Evolutionary conservation across 2,329 filamentous ascomycete genomes (phyloP), one percentile per base, ranked within the genome.

Genomic region (Laburnicola sp.): DNA sequence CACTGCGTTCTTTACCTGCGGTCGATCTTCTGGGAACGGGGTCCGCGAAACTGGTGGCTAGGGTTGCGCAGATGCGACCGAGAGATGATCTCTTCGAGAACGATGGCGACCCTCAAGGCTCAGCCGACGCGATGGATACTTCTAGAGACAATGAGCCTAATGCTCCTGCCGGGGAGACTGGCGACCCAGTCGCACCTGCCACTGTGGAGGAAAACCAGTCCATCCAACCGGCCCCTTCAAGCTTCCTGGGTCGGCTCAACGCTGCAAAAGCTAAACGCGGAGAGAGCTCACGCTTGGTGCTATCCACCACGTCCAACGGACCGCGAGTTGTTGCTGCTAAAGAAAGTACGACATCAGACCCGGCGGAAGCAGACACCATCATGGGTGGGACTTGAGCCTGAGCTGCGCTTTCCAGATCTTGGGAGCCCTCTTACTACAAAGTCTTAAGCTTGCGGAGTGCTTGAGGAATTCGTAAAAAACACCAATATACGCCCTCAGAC

Each of bases 11-110:
- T 28, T 78, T 77, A 5, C 71, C 81, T 22, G 80, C 82, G 23
- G 84, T 89, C 32, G 87, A 92, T 65, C 77, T 95, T 3, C 75
- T 95, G 3, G 86, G 83, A n/a, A 83, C 85, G 31, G 86, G 86
- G 54, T 83, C 84, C 44, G 82, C 86, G 7, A 85, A 89, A 50
- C 82, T 95, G 51, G 76, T 87, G 39, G 88, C 88, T 9, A 82
- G 78, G 28, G 85, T 87, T 56, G 83, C 84, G 53, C 78, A 82
- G 32, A 71, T 91, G 10, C 66, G 68, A 16, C 70, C 69, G n/a
- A 63, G 59, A 10, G 64, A 68, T 25, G 62, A 70, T 2, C 46
- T 65, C 4, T 55, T 64, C n/a, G 53, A 63, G 7, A 25, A 44
- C 3, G 34, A 23, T 23, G 26, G 35, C 23, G 51, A 42, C 6